Percentiles rank a stretch among this genome's conserved stretches.
Evolutionary conservation across 148 eudicot species (phyloP).

Genomic region (Simmondsia chinensis): DNA sequence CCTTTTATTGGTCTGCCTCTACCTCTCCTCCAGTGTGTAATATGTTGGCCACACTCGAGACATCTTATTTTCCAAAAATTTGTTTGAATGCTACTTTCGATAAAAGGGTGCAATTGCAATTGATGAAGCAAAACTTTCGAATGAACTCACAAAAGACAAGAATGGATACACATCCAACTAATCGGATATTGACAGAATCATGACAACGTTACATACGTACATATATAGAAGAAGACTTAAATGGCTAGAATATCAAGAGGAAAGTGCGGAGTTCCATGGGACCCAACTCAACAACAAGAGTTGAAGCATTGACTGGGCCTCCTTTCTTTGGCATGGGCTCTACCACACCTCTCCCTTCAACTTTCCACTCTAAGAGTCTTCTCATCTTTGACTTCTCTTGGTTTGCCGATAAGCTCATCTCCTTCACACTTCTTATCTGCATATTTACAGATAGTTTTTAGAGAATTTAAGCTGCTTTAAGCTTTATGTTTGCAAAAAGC

Average conservation of each 20-base stretch:
- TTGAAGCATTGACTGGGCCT: constrained; percentile 33
- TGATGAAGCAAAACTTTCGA: no score
- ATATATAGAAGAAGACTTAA: no score
- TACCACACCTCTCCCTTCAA: constrained; percentile 34
- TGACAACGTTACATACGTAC: no score
- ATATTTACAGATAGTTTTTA: neutral
- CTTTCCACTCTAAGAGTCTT: constrained; percentile 45
- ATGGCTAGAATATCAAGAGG: constrained; percentile 41
- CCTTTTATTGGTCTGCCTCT: no score
- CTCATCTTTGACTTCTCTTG: constrained; percentile 74
- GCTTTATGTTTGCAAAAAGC: neutral
- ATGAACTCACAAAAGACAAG: no score
- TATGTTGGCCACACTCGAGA: no score
- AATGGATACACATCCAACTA: no score
- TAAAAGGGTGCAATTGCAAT: no score
- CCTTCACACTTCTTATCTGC: constrained; percentile 57
- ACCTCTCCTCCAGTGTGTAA: no score
- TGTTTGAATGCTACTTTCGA: no score
- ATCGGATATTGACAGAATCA: no score
- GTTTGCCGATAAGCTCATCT: constrained; percentile 84
- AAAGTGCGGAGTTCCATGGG: constrained; percentile 92
- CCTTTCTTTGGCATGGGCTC: constrained; percentile 42
- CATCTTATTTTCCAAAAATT: no score
- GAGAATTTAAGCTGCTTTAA: neutral
- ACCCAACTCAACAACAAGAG: constrained; percentile 76